phyloP scores from a whole-genome alignment of 257 asterid species.

The Solanum clarkiae region DNA sequence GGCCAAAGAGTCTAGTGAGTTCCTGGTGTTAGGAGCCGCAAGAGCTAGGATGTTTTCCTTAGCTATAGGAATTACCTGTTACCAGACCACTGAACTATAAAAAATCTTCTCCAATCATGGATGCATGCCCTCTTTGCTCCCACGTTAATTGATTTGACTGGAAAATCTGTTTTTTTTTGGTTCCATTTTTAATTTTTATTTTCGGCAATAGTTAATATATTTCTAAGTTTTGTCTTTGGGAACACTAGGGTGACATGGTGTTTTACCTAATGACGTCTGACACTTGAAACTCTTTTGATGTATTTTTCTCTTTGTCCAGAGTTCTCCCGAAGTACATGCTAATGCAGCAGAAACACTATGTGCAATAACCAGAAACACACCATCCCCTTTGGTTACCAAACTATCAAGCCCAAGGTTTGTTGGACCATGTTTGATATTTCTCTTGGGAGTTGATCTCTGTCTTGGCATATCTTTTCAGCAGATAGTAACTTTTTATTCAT shows the following conservation, averaged over 20 bases:
- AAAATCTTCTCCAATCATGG: neutral
- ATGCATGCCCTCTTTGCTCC: neutral
- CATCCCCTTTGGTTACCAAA: constrained; percentile 85
- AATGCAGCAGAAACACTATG: constrained; percentile 94
- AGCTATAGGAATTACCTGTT: neutral
- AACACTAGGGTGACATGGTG: neutral
- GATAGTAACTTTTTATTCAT: neutral
- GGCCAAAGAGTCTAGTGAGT: neutral
- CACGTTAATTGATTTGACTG: neutral
- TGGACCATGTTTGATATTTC: neutral
- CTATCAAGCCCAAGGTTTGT: constrained; percentile 83
- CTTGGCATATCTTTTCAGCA: neutral
- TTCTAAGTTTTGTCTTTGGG: neutral
- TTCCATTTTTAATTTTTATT: neutral
- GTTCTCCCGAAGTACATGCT: constrained; percentile 90
- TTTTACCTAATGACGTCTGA: neutral
- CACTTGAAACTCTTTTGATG: neutral
- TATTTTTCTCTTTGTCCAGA: constrained; percentile 32
- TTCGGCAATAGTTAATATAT: neutral
- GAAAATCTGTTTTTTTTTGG: neutral
- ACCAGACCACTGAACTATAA: neutral
- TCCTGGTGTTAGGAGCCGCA: neutral
- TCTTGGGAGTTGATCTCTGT: neutral
- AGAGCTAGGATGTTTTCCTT: neutral
- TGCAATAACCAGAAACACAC: constrained; percentile 77